Evolutionary conservation across 345 rosid species (phyloP).

Genomic region (Bruguiera parviflora): DNA sequence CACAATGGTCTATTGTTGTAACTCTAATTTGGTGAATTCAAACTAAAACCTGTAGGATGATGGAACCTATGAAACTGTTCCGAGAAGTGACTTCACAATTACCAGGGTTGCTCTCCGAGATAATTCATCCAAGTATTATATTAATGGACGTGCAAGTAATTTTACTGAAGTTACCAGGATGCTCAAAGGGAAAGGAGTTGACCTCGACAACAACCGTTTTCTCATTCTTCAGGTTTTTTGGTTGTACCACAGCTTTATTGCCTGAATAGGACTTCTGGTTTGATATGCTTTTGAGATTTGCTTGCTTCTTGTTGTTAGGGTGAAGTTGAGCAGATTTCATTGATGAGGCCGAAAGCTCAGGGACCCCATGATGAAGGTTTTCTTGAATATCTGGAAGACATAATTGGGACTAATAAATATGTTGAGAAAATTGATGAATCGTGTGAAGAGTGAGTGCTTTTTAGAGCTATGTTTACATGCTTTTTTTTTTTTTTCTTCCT

Average conservation of each 20-base stretch:
- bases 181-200: conserved; percentile 91
- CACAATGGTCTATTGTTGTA: too few relatives aligned
- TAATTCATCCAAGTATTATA: conserved; percentile 91
- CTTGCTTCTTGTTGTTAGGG: conserved; percentile 53
- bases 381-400: conserved; percentile 94
- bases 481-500: background rate
- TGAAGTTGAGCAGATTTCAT: conserved; percentile 98
- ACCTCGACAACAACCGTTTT: conserved; percentile 97
- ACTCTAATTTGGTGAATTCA: background rate
- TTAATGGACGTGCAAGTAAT: conserved; percentile 75
- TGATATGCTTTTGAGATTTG: background rate
- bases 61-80: conserved; percentile 76
- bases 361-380: conserved; percentile 99
- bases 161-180: conserved; percentile 93
- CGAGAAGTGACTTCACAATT: conserved; percentile 87
- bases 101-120: conserved; percentile 89
- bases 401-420: conserved; percentile 88
- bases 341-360: conserved; percentile 97
- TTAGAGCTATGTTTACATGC: background rate
- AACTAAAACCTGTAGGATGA: conserved; percentile 50
- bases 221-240: conserved; percentile 83
- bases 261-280: background rate
- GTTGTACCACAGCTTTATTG: background rate
- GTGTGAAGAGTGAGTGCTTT: conserved; percentile 61
- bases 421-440: conserved; percentile 89